Evolutionary conservation across 441 rosid genomes (phyloP).

Genomic region (Erodium chrysanthum): DNA sequence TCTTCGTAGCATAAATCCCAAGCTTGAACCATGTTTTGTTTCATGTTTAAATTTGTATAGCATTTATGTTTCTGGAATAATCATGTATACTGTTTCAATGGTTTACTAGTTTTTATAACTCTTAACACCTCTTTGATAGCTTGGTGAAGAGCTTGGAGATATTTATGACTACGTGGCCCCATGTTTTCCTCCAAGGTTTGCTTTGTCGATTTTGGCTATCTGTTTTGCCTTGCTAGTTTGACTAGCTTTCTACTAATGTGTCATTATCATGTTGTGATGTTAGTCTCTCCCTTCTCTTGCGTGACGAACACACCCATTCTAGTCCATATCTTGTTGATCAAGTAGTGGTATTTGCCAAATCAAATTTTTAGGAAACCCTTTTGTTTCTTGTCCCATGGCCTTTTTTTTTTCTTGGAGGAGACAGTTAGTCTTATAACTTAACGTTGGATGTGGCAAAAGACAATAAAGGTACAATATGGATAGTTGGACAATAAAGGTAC

Average conservation of each 20-base stretch:
- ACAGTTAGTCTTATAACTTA: not conserved
- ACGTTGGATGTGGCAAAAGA: not conserved
- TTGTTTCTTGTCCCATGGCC: not conserved
- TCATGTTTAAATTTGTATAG: not conserved
- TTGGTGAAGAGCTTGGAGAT: conserved; percentile 98
- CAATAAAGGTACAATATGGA: not conserved
- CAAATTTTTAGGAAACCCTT: not conserved
- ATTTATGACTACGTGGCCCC: conserved; percentile 98
- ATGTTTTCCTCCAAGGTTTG: conserved; percentile 98
- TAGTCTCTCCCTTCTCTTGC: not conserved
- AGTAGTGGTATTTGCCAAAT: not conserved
- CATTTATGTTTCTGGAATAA: not conserved
- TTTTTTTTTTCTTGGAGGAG: not conserved
- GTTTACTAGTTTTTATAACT: conserved; percentile 12
- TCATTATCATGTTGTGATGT: not conserved
- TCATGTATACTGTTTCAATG: not conserved
- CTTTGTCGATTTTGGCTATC: conserved; percentile 10
- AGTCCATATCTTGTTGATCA: not conserved
- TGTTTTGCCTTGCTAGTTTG: conserved; percentile 14
- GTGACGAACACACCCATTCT: not conserved
- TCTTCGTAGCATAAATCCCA: too few relatives aligned
- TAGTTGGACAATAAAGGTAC: not conserved
- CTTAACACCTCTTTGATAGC: conserved; percentile 31
- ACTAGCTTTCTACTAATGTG: not conserved
- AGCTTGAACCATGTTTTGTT: not conserved